Base-by-base conservation (phyloP, 176 grass and related monocot species). In the Triticum urartu region DNA sequence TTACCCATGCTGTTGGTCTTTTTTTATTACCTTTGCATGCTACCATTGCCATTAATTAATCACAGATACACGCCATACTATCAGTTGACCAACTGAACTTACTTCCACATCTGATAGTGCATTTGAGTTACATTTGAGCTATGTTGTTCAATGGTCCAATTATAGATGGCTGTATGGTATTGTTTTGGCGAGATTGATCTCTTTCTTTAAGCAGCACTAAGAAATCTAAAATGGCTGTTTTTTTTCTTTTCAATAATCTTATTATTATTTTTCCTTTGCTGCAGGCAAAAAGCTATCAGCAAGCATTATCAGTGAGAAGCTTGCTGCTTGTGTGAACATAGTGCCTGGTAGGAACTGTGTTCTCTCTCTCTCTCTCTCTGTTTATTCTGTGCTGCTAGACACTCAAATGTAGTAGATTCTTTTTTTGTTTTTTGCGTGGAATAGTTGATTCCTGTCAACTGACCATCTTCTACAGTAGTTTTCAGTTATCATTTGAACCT, bases 241-340 rank as follows among this genome's bases (percentile, higher is more conserved):
- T 33, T 26, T 43, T 47, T 25, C 2, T 52, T 4, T 70, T 17
- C 15, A 21, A 17, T 56, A 6, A 33, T 34, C 47, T 56, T 18
- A 56, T 77, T 56, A 21, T 21, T 77, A 33, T 6, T 21, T 79
- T 30, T 54, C 7, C 36, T 54, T 97, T 92, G 88, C 91, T 85
- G 95, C 86, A 22, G 17, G 90, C 32, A 89, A 85, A 68, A 97
- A 92, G 77, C 81, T 97, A 79, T 86, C 92, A 84, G 84, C 85
- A 52, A 97, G 95, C 86, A 97, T 97, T 50, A 88, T 97, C 63
- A 97, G 86, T 67, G 92, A 97, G 76, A 91, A 82, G 54, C 95
- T 97, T 91, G 92, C 95, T 79, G 95, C 95, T 28, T 97, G 95
- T 75, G 92, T 97, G 20, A 97, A 94, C 83, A 92, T 90, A 88